Evolutionary conservation across 2,329 filamentous ascomycete species (phyloP).

Genomic region (Tricladium varicosporioides): DNA sequence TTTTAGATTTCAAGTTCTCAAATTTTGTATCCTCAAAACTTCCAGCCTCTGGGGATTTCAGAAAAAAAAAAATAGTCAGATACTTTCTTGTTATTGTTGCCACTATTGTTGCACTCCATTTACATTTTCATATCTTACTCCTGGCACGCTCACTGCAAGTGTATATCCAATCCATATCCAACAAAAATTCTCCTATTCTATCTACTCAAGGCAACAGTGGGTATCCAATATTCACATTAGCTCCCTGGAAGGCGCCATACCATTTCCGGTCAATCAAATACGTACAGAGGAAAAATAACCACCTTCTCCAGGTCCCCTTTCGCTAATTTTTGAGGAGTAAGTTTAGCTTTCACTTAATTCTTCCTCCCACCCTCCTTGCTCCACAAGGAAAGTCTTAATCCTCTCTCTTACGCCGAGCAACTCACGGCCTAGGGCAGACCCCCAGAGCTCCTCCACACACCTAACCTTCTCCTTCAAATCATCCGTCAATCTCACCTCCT

Average conservation of each 20-base stretch:
- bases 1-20: background rate
- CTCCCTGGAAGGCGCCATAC: background rate
- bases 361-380: constrained; percentile 79
- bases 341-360: constrained; percentile 14
- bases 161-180: too few species aligned
- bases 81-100: too few species aligned
- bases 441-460: constrained; percentile 89
- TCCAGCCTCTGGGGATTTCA: too few species aligned
- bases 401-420: constrained; percentile 71
- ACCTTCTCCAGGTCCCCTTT: too few species aligned
- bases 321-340: too few species aligned
- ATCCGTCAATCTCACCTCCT: constrained; percentile 70
- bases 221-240: background rate
- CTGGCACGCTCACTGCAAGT: too few species aligned
- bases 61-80: too few species aligned
- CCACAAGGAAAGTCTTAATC: constrained; percentile 70
- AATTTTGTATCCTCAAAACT: too few species aligned
- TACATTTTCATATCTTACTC: too few species aligned
- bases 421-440: constrained; percentile 76
- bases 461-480: constrained; percentile 93
- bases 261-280: background rate
- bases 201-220: background rate
- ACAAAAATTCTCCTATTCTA: background rate
- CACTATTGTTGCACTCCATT: too few species aligned
- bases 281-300: background rate